These are phyloP conservation scores for Geotrichum carabidarum DNA, from an alignment of 1,139 yeast species.

Conservation along the genomic window DNA sequence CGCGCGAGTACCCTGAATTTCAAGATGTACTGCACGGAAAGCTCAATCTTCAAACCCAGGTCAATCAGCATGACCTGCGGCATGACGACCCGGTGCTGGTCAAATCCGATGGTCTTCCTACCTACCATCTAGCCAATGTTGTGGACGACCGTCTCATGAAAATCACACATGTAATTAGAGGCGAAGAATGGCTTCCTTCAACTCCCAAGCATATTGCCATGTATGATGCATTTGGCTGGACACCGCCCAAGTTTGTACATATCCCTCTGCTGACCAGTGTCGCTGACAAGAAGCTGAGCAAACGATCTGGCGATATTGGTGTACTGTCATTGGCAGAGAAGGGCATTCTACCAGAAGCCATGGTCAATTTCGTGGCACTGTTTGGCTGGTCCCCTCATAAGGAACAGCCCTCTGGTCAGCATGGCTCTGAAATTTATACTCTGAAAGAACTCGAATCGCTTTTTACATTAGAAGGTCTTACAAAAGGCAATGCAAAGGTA, in stretches of 20 bases:
- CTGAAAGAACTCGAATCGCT: conserved; percentile 48
- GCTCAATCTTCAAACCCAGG: conserved; percentile 73
- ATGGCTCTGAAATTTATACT: conserved; percentile 55
- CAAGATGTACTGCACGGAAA: conserved; percentile 72
- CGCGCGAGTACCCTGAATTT: conserved; percentile 61
- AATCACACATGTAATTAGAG: conserved; percentile 90
- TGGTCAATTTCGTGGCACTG: conserved; percentile 78
- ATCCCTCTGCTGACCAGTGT: conserved; percentile 77
- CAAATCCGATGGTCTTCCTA: conserved; percentile 90
- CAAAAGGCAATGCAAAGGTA: conserved; percentile 92
- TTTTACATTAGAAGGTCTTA: conserved; percentile 61
- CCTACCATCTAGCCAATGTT: conserved; percentile 94
- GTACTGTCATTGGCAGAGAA: conserved; percentile 52
- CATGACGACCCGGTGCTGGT: conserved; percentile 85
- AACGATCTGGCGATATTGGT: conserved; percentile 78
- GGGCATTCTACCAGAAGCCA: conserved; percentile 80
- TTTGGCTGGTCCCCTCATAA: conserved; percentile 93
- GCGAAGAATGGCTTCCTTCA: conserved; percentile 96
- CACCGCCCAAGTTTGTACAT: conserved; percentile 75
- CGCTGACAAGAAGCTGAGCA: conserved; percentile 75
- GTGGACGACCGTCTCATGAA: conserved; percentile 91
- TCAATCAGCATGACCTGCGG: conserved; percentile 60
- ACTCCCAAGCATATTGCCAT: conserved; percentile 91
- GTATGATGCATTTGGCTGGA: conserved; percentile 84
- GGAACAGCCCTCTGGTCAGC: conserved; percentile 33